A percentile compares a stretch with the other conserved stretches of the same genome.
Evolutionary conservation across 148 eudicot genomes (phyloP).

Genomic region (Simmondsia chinensis): DNA sequence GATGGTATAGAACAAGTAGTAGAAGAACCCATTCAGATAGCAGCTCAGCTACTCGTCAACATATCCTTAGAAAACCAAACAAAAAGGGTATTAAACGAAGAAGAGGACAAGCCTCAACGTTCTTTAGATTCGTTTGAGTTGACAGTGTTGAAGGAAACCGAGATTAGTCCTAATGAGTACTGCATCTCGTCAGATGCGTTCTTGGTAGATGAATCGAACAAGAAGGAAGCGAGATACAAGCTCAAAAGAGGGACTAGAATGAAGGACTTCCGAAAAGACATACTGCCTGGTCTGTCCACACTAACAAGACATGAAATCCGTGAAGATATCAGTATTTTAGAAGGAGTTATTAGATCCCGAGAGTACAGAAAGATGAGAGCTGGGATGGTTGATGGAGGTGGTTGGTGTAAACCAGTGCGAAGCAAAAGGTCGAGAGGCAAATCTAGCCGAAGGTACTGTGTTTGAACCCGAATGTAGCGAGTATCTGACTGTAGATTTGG

Average conservation of each 20-base stretch:
- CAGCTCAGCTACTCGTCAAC: constrained; percentile 35
- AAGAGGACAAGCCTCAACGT: constrained; percentile 26
- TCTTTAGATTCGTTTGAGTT: constrained; percentile 53
- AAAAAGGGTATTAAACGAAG: constrained; percentile 10
- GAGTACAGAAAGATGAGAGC: constrained; percentile 49
- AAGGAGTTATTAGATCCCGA: constrained; percentile 42
- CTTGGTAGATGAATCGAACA: constrained; percentile 17
- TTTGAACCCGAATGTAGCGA: constrained; percentile 9
- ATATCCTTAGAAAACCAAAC: constrained; percentile 16
- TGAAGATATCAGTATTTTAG: constrained; percentile 56
- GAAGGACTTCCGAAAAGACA: constrained; percentile 62
- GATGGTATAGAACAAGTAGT: constrained; percentile 12
- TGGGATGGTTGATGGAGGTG: constrained; percentile 18
- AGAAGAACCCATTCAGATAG: constrained; percentile 22
- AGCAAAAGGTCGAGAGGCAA: constrained; percentile 41
- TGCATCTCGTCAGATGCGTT: constrained; percentile 42
- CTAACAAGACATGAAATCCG: constrained; percentile 50
- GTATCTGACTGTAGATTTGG: background rate
- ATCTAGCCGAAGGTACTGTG: constrained; percentile 20
- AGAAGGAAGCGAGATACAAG: constrained; percentile 25
- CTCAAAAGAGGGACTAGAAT: constrained; percentile 59
- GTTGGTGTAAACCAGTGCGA: constrained; percentile 30
- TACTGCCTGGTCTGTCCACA: constrained; percentile 44
- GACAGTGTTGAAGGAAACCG: constrained; percentile 34
- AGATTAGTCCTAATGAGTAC: constrained; percentile 27